Conservation (phyloP, 257 asterid species). For the Solanum clarkiae region DNA sequence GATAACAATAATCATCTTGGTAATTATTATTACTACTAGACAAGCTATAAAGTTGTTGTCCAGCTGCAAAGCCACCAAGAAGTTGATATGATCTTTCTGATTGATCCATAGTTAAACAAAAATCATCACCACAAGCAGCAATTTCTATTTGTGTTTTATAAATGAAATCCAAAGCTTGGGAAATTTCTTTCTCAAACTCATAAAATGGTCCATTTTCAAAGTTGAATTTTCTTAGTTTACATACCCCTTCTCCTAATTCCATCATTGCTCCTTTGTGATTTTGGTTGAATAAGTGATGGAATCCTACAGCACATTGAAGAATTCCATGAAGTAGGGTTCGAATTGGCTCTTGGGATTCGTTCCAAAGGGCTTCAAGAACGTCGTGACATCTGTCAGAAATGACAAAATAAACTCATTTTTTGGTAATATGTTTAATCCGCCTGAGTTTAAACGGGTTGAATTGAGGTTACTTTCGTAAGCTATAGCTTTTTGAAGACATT, state of each 20-base stretch:
- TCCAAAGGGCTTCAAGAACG: constrained; percentile 67
- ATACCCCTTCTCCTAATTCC: constrained; percentile 86
- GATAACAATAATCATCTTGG: constrained; percentile 17
- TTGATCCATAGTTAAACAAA: constrained; percentile 64
- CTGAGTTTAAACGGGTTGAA: neutral
- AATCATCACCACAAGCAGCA: constrained; percentile 75
- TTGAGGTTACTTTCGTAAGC: neutral
- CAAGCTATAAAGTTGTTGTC: constrained; percentile 48
- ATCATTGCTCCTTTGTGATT: constrained; percentile 93
- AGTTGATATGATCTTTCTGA: constrained; percentile 84
- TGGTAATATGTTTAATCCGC: neutral
- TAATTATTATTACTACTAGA: constrained; percentile 5
- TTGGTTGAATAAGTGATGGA: constrained; percentile 83
- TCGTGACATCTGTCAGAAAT: constrained; percentile 46
- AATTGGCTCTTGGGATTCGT: constrained; percentile 43
- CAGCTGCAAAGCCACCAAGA: constrained; percentile 71
- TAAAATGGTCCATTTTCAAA: constrained; percentile 67
- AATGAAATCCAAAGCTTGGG: constrained; percentile 61
- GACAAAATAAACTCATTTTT: neutral
- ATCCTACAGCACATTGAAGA: constrained; percentile 75
- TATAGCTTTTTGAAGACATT: neutral
- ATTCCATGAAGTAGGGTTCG: constrained; percentile 63
- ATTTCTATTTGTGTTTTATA: constrained; percentile 65
- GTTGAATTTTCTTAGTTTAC: constrained; percentile 71
- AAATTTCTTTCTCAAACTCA: constrained; percentile 54